Percentiles rank a stretch among this genome's conserved stretches.
Conservation (phyloP, 768 basidiomycete species). For the Suillus subalutaceus region DNA sequence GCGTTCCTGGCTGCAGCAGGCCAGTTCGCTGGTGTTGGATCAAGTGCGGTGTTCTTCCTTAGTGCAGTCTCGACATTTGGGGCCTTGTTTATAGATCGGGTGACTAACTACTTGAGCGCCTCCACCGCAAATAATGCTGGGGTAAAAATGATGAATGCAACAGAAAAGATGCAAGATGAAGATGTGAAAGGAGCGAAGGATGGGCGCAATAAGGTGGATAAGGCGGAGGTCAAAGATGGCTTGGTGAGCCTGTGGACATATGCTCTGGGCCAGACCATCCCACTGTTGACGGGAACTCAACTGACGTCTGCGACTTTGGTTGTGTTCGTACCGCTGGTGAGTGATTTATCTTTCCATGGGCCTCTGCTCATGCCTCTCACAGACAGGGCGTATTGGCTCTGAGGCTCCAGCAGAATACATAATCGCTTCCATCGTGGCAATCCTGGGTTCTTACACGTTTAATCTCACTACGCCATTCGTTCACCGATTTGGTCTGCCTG, state of each 20-base stretch:
- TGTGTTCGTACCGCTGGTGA: conserved; percentile 87
- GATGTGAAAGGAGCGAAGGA: conserved; percentile 8
- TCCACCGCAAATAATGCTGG: conserved; percentile 10
- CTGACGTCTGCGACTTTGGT: conserved; percentile 67
- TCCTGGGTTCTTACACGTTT: conserved; percentile 55
- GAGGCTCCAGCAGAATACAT: conserved; percentile 89
- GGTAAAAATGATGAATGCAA: not conserved
- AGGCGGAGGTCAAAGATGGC: conserved; percentile 18
- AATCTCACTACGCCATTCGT: conserved; percentile 72
- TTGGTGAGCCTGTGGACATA: conserved; percentile 64
- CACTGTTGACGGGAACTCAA: conserved; percentile 59
- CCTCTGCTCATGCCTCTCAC: conserved; percentile 1
- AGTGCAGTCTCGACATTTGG: conserved; percentile 57
- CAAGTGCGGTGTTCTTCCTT: conserved; percentile 75
- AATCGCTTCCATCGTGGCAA: conserved; percentile 75
- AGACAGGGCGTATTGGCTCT: conserved; percentile 83
- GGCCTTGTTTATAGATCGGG: conserved; percentile 55
- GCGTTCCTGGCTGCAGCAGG: conserved; percentile 54
- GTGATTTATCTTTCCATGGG: conserved; percentile 21
- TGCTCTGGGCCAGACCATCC: conserved; percentile 57
- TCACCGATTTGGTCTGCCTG: conserved; percentile 62
- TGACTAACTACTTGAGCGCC: conserved; percentile 31
- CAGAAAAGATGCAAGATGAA: not conserved
- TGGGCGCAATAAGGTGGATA: conserved; percentile 3
- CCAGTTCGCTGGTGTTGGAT: conserved; percentile 74